phyloP scores from a whole-genome alignment of 75 land plant species.

The Cunninghamia lanceolata region DNA sequence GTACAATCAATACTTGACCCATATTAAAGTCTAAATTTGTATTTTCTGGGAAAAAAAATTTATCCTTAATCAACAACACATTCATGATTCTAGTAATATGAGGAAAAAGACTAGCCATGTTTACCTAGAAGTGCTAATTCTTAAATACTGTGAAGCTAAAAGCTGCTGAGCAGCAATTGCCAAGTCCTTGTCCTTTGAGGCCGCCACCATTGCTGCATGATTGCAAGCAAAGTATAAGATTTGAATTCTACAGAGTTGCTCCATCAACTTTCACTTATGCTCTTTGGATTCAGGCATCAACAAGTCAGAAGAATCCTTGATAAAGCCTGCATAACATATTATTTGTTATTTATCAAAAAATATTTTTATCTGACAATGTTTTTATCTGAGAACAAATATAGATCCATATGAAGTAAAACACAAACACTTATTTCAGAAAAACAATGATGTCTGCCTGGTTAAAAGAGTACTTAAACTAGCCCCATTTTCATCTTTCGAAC shows the following conservation, averaged over 20 bases:
- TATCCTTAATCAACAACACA: background rate
- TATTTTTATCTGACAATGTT: background rate
- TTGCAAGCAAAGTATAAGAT: slow-evolving; percentile 11
- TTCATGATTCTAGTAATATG: background rate
- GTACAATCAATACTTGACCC: background rate
- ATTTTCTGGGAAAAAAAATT: background rate
- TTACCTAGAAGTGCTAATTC: slow-evolving; percentile 86
- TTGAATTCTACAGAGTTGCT: slow-evolving; percentile 1
- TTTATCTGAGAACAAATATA: background rate
- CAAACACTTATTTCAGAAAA: background rate
- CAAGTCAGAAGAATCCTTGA: slow-evolving; percentile 1
- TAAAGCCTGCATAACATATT: slow-evolving; percentile 14
- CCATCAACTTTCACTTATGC: slow-evolving; percentile 12
- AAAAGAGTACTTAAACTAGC: background rate
- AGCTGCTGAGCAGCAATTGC: slow-evolving; percentile 84
- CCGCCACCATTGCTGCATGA: slow-evolving; percentile 86
- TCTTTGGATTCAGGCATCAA: slow-evolving; percentile 3
- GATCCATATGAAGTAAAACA: background rate
- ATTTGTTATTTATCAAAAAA: background rate
- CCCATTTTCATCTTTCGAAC: slow-evolving; percentile 21
- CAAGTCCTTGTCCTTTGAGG: slow-evolving; percentile 86
- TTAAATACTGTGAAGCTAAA: slow-evolving; percentile 69
- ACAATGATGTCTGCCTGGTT: background rate
- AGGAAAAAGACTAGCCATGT: background rate
- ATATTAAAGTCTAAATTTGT: background rate